Conservation (phyloP, 768 basidiomycete species). For the Tricholoma hemisulphureum region DNA sequence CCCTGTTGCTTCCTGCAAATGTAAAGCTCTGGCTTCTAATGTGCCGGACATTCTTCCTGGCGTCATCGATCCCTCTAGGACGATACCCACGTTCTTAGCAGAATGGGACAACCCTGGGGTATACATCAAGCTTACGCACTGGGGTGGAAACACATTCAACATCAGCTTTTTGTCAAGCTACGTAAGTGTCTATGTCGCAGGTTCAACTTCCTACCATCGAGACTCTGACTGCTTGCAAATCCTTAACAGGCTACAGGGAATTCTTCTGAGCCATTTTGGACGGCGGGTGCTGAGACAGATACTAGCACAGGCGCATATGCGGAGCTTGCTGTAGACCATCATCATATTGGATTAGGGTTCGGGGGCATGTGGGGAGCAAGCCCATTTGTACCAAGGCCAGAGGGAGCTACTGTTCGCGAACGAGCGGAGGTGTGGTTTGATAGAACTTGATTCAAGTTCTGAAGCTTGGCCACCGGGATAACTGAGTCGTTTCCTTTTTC, state of each 20-base stretch:
- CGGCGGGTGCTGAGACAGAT: background rate
- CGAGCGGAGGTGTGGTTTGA: constrained; percentile 27
- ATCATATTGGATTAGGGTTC: constrained; percentile 15
- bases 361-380: constrained; percentile 24
- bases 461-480: no score
- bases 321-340: constrained; percentile 14
- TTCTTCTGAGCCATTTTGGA: constrained; percentile 21
- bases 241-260: constrained; percentile 17
- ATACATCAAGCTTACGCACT: constrained; percentile 24
- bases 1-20: constrained; percentile 8
- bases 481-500: no score
- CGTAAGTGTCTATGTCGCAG: constrained; percentile 7
- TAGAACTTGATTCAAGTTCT: constrained; percentile 7
- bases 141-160: constrained; percentile 24
- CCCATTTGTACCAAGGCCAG: constrained; percentile 10
- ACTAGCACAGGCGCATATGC: constrained; percentile 9
- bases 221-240: background rate
- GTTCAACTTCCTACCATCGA: background rate
- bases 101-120: constrained; percentile 16
- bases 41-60: constrained; percentile 20
- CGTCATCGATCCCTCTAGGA: constrained; percentile 12
- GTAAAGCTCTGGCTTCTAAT: constrained; percentile 15
- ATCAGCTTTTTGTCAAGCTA: constrained; percentile 13
- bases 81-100: constrained; percentile 24
- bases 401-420: constrained; percentile 17